Conservation (phyloP, 257 asterid species). For the Salvia rosmarinus region DNA sequence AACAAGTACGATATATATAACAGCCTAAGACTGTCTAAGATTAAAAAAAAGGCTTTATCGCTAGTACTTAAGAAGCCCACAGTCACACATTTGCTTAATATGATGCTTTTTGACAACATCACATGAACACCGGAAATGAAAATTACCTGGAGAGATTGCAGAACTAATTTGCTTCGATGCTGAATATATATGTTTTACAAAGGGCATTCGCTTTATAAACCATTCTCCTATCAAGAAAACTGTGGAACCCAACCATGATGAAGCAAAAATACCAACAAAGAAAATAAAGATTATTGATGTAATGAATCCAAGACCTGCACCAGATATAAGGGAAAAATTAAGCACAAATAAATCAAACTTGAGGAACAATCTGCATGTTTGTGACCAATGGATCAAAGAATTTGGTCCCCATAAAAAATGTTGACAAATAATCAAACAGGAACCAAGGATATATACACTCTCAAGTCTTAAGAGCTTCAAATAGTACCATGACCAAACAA, state of each 20-base stretch:
- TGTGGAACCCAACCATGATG: conserved; percentile 92
- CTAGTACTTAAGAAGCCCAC: background rate
- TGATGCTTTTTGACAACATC: conserved; percentile 5
- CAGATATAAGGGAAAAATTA: conserved; percentile 32
- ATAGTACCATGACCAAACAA: conserved; percentile 27
- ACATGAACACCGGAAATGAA: conserved; percentile 9
- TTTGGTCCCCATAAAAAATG: background rate
- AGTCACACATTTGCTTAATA: conserved; percentile 13
- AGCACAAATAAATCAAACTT: conserved; percentile 24
- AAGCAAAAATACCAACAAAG: conserved; percentile 85
- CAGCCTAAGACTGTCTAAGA: background rate
- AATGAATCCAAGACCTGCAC: conserved; percentile 92
- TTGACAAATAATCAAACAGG: conserved; percentile 6
- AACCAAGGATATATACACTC: background rate
- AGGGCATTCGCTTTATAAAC: conserved; percentile 92
- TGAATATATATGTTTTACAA: conserved; percentile 75
- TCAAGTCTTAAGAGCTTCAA: conserved; percentile 12
- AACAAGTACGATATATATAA: conserved; percentile 1
- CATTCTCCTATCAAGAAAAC: conserved; percentile 92
- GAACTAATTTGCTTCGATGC: conserved; percentile 93
- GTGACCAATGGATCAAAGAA: conserved; percentile 15
- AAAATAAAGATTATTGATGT: conserved; percentile 77
- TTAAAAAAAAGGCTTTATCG: background rate
- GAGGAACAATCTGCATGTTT: background rate
- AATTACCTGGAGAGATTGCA: conserved; percentile 87